A percentile compares a stretch with the other conserved stretches of the same genome.
phyloP scores from a whole-genome alignment of 78 protist genomes.

The Dictyostelium intermedium region DNA sequence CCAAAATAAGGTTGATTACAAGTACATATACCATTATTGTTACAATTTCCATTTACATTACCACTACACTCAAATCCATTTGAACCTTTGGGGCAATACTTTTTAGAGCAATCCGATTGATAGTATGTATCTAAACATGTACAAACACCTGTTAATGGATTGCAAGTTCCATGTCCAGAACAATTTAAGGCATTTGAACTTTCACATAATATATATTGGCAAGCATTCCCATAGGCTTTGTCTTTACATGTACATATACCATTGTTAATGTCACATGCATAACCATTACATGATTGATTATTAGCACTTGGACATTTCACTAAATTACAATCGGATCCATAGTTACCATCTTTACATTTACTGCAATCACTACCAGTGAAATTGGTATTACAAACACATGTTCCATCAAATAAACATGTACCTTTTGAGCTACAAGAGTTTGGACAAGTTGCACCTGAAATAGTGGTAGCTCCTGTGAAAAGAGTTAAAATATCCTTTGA shows the following conservation, averaged over 20 bases:
- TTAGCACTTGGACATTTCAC: background rate
- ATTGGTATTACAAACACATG: background rate
- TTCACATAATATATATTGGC: background rate
- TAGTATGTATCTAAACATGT: too few relatives aligned
- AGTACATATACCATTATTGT: background rate
- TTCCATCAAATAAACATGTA: background rate
- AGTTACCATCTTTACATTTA: background rate
- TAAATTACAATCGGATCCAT: background rate
- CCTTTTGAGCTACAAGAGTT: background rate
- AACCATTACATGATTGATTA: background rate
- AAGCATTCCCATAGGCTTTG: background rate
- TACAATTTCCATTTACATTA: background rate
- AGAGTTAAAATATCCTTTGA: background rate
- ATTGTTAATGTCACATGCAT: background rate
- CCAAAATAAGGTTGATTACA: background rate
- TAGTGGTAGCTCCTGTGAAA: background rate
- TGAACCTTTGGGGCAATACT: background rate
- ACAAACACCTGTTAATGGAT: background rate
- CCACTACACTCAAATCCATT: background rate
- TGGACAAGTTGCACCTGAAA: background rate
- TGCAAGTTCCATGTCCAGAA: background rate
- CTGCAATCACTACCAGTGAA: background rate
- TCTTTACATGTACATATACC: background rate
- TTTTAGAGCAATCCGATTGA: background rate
- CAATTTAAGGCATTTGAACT: background rate